Evolutionary conservation across 2,329 filamentous ascomycete species (phyloP), one percentile per base, ranked within the genome.

Genomic region (Pseudogymnoascus sp.): DNA sequence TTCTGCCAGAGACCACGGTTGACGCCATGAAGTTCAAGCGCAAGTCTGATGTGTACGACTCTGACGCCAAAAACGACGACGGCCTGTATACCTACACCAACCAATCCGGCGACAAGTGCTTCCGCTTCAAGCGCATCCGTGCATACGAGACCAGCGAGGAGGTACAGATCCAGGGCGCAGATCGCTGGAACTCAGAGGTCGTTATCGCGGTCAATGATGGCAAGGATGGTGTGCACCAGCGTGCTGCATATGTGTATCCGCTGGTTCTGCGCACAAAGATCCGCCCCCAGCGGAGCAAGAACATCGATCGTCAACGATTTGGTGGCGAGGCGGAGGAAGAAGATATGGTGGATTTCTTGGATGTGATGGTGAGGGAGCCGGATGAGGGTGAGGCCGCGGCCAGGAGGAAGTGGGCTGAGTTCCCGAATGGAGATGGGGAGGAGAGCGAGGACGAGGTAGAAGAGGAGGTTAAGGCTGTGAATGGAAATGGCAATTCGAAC

Each of bases 231-330:
- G 73, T 75, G 62, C 71, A 75, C 59, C 79, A 83, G 66, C 84
- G 83, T 71, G 85, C 80, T 5, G 83, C 81, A 11, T 88, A 86
- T 72, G 89, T 88, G 74, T 89, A 88, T 68, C 86, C 86, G 3
- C 79, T 89, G 65, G 82, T 88, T 75, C 84, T 88, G 72, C 82
- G 84, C 61, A 83, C 80, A 55, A 79, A 79, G 22, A 83, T 89
- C 68, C 79, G 84, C 49, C 84, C 84, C 30, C 84, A 86, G 73
- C 80, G 85, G 63, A 82, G 79, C 64, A 86, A 84, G 77, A 85
- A 85, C 70, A 85, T 87, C 66, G 80, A 82, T 52, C 80, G 82
- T 33, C 68, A 68, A 58, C 66, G 64, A 42, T 66, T 64, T 39
- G 63, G 67, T 12, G 60, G 61, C 19, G 61, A 61, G 12, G 61